Percentiles rank a stretch among this genome's conserved stretches.
Conservation (phyloP, 371 early-diverging fungal genomes). For the Mucor piriformis region DNA sequence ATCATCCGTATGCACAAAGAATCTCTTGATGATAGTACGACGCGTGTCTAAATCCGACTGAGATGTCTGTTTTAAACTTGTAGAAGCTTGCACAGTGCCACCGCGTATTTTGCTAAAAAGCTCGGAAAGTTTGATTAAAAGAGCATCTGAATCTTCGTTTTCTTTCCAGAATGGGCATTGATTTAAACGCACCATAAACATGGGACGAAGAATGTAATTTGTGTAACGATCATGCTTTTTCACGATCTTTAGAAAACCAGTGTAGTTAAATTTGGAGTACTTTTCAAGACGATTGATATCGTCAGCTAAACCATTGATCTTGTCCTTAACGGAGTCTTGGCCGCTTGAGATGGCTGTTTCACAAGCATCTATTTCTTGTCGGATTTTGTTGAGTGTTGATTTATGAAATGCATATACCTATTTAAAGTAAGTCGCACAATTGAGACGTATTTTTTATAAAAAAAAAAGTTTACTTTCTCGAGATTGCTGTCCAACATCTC, state of each 20-base stretch:
- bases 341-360: slow-evolving; percentile 50
- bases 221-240: slow-evolving; percentile 98
- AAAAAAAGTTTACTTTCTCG: slow-evolving; percentile 87
- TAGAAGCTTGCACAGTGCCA: slow-evolving; percentile 56
- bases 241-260: slow-evolving; percentile 96
- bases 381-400: slow-evolving; percentile 87
- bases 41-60: background rate
- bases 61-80: slow-evolving; percentile 1
- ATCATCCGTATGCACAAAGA: slow-evolving; percentile 98
- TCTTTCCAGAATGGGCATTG: slow-evolving; percentile 90
- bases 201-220: slow-evolving; percentile 81
- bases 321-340: too few species aligned
- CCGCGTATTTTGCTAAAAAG: slow-evolving; percentile 89
- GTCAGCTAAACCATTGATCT: slow-evolving; percentile 80
- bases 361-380: slow-evolving; percentile 75
- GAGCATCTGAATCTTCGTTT: slow-evolving; percentile 85
- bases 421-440: too few species aligned
- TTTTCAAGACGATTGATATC: slow-evolving; percentile 92
- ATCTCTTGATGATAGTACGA: slow-evolving; percentile 61
- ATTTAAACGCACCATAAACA: slow-evolving; percentile 88
- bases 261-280: slow-evolving; percentile 94
- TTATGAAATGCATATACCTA: slow-evolving; percentile 88
- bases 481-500: slow-evolving; percentile 87
- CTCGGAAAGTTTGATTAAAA: slow-evolving; percentile 88
- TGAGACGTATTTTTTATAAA: background rate